phyloP scores from a whole-genome alignment of 2,329 filamentous ascomycete species.

The Paramyrothecium roridum region DNA sequence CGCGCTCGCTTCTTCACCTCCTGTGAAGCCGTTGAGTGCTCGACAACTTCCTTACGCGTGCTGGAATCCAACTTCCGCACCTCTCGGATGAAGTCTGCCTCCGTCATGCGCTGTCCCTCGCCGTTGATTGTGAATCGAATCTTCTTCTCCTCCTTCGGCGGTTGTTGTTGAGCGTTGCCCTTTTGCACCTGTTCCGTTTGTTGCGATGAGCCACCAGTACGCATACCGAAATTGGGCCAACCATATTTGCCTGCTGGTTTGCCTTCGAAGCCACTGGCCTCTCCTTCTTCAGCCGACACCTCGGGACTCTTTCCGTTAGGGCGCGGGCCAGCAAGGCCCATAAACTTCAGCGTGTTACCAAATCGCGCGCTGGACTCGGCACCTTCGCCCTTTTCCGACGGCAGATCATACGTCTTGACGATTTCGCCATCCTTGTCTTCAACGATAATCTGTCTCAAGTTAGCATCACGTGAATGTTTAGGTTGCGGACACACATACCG shows the following conservation, averaged over 20 bases:
- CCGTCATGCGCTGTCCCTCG: slow-evolving; percentile 72
- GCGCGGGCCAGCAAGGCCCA: slow-evolving; percentile 47
- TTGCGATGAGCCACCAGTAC: slow-evolving; percentile 12
- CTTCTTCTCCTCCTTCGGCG: slow-evolving; percentile 64
- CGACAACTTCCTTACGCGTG: slow-evolving; percentile 53
- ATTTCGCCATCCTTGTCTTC: slow-evolving; percentile 86
- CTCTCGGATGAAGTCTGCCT: slow-evolving; percentile 74
- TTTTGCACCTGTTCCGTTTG: slow-evolving; percentile 21
- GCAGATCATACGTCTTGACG: slow-evolving; percentile 78
- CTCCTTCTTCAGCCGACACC: slow-evolving; percentile 23
- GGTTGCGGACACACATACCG: slow-evolving; percentile 38
- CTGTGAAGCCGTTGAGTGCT: slow-evolving; percentile 45
- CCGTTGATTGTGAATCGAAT: slow-evolving; percentile 75
- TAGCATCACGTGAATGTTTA: slow-evolving; percentile 15
- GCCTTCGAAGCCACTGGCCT: slow-evolving; percentile 28
- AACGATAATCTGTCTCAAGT: slow-evolving; percentile 67
- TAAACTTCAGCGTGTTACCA: slow-evolving; percentile 47
- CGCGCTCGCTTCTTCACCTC: slow-evolving; percentile 48
- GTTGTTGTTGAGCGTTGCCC: slow-evolving; percentile 35
- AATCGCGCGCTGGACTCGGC: slow-evolving; percentile 36
- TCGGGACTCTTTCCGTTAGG: slow-evolving; percentile 31
- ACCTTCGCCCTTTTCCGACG: slow-evolving; percentile 45
- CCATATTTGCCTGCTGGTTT: slow-evolving; percentile 38
- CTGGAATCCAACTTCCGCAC: slow-evolving; percentile 70
- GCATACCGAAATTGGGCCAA: slow-evolving; percentile 47